Percentiles rank a stretch among this genome's conserved stretches.
These are phyloP conservation scores for Cladophialophora immunda DNA, from an alignment of 2,329 filamentous ascomycete genomes.

Conservation along the genomic window DNA sequence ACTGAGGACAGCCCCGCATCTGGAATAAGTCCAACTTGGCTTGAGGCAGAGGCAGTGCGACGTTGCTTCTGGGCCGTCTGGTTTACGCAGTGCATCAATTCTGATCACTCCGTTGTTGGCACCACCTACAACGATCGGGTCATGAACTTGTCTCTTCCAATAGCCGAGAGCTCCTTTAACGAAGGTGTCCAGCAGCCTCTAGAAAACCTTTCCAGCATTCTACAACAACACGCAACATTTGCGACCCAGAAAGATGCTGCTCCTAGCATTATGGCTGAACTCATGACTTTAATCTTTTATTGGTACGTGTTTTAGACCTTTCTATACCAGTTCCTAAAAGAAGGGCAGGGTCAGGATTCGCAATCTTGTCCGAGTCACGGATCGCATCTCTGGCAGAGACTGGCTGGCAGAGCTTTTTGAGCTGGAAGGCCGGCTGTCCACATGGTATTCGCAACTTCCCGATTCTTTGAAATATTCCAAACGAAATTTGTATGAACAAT, in stretches of 20 bases:
- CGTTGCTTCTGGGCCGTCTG: constrained; percentile 31
- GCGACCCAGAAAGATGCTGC: background rate
- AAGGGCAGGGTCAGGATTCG: constrained; percentile 18
- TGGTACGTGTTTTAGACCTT: constrained; percentile 7
- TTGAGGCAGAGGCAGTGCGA: constrained; percentile 11
- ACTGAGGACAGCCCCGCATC: background rate
- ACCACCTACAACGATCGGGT: constrained; percentile 18
- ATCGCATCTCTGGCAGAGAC: constrained; percentile 17
- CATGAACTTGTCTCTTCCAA: constrained; percentile 25
- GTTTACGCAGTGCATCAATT: constrained; percentile 30
- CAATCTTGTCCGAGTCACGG: constrained; percentile 6
- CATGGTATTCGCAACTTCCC: constrained; percentile 12
- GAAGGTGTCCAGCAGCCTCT: constrained; percentile 6
- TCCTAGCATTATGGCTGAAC: constrained; percentile 26
- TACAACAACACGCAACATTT: background rate
- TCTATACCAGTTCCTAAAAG: background rate
- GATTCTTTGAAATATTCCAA: constrained; percentile 16
- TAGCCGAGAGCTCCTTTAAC: constrained; percentile 18
- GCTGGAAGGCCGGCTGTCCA: constrained; percentile 15
- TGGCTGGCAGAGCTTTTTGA: constrained; percentile 24
- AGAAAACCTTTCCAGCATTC: constrained; percentile 6
- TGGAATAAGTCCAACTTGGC: constrained; percentile 6
- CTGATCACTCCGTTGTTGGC: constrained; percentile 21
- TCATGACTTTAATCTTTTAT: constrained; percentile 24
- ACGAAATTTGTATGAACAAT: constrained; percentile 25